These are phyloP conservation scores for Mycena crocata DNA, from an alignment of 768 basidiomycete species.

Conservation along the genomic window DNA sequence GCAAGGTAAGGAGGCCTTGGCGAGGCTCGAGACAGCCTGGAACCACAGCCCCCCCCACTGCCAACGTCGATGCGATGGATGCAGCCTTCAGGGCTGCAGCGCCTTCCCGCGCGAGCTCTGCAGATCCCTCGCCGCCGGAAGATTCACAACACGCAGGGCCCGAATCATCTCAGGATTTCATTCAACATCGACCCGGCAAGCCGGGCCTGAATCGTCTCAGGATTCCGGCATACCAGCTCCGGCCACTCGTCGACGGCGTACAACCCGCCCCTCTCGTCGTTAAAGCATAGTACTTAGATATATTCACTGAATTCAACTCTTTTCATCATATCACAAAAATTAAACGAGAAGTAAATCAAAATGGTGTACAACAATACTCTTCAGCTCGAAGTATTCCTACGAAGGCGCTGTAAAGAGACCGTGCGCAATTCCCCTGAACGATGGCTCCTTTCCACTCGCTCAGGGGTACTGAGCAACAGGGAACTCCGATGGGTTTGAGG, in stretches of 20 bases:
- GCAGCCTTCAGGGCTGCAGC: slow-evolving; percentile 2
- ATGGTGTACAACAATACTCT: background rate
- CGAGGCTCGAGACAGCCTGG: too few relatives aligned
- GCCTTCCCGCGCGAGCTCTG: background rate
- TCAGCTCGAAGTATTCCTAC: background rate
- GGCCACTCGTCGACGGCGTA: background rate
- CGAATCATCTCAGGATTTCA: background rate
- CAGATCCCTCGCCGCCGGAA: too few relatives aligned
- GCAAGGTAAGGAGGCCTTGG: too few relatives aligned
- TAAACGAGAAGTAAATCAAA: too few relatives aligned
- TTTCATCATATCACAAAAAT: background rate
- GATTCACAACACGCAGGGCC: too few relatives aligned
- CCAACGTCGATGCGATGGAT: slow-evolving; percentile 3
- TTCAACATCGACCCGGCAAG: background rate
- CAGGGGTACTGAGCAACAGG: background rate
- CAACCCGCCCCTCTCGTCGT: background rate
- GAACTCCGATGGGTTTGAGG: background rate
- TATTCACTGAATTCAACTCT: background rate
- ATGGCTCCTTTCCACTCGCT: background rate
- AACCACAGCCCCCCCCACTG: too few relatives aligned
- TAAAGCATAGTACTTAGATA: background rate
- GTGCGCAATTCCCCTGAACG: background rate
- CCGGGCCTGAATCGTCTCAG: background rate
- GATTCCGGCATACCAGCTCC: background rate
- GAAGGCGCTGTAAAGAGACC: background rate